These are phyloP conservation scores for Nymphaea colorata DNA, from an alignment of 164 flowering plant species.

Conservation along the genomic window DNA sequence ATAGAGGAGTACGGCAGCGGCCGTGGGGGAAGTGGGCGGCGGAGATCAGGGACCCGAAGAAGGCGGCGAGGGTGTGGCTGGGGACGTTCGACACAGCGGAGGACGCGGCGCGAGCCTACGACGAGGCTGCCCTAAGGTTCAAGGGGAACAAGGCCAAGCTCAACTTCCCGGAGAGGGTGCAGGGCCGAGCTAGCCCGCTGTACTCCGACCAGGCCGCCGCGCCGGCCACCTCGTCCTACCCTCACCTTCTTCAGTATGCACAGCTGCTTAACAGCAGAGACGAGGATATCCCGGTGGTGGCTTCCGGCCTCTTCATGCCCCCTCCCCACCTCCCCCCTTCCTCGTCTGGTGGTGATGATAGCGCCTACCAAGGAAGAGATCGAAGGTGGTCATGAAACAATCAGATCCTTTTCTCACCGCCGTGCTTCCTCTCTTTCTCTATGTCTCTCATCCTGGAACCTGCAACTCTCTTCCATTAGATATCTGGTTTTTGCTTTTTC, in stretches of 20 bases:
- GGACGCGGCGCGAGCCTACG: constrained; percentile 3
- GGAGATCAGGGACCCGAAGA: constrained; percentile 10
- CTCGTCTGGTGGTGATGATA: background rate
- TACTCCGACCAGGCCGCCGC: background rate
- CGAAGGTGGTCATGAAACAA: no score
- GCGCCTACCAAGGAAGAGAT: no score
- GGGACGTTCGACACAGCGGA: constrained; percentile 3
- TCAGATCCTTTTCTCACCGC: no score
- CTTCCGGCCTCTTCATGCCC: background rate
- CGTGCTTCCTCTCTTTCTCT: no score
- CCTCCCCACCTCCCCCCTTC: background rate
- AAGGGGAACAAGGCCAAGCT: constrained; percentile 11
- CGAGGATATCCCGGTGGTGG: background rate
- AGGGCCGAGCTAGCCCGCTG: background rate
- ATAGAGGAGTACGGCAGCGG: constrained; percentile 7
- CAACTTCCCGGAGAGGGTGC: constrained; percentile 7
- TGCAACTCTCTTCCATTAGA: no score
- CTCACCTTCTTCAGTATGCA: constrained; percentile 3
- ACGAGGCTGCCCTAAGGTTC: constrained; percentile 8
- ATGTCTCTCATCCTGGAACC: no score
- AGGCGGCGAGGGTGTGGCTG: constrained; percentile 11
- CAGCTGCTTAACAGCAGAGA: constrained; percentile 2
- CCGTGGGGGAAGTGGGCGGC: constrained; percentile 11
- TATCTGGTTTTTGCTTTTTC: no score
- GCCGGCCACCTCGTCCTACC: constrained; percentile 1